These are phyloP conservation scores for Penicillium dipodomyicola DNA, from an alignment of 495 filamentous ascomycete species.

Conservation along the genomic window DNA sequence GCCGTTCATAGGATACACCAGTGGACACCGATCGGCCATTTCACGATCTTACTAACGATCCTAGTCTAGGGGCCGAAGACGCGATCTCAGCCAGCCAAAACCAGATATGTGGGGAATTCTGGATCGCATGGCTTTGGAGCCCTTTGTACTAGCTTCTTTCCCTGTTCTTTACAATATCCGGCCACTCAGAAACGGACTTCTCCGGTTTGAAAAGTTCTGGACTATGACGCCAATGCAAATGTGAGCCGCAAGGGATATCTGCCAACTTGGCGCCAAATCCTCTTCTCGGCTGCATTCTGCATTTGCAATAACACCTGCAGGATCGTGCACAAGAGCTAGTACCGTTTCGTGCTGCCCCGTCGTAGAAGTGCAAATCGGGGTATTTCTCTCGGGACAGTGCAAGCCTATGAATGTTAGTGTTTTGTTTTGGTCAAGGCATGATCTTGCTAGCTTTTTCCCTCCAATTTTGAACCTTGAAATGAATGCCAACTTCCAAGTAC, in stretches of 20 bases:
- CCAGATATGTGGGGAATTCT: conserved; percentile 27
- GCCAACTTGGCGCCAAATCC: conserved; percentile 11
- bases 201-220: conserved; percentile 17
- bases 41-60: conserved; percentile 30
- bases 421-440: conserved; percentile 1
- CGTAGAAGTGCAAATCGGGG: conserved; percentile 1
- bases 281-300: conserved; percentile 11
- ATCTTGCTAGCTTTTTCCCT: background rate
- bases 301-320: conserved; percentile 19
- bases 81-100: conserved; percentile 30
- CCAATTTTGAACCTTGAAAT: background rate
- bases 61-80: conserved; percentile 20
- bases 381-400: conserved; percentile 1
- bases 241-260: conserved; percentile 33
- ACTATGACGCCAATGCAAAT: conserved; percentile 24
- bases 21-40: conserved; percentile 30
- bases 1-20: conserved; percentile 17
- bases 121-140: conserved; percentile 20
- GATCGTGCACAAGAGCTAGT: conserved; percentile 15
- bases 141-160: conserved; percentile 1
- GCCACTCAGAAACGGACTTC: conserved; percentile 17
- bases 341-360: conserved; percentile 1
- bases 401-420: background rate
- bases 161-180: background rate
- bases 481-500: background rate